Evolutionary conservation across 805 yeast genomes (phyloP).

Genomic region (Blastobotrys chiropterorum): DNA sequence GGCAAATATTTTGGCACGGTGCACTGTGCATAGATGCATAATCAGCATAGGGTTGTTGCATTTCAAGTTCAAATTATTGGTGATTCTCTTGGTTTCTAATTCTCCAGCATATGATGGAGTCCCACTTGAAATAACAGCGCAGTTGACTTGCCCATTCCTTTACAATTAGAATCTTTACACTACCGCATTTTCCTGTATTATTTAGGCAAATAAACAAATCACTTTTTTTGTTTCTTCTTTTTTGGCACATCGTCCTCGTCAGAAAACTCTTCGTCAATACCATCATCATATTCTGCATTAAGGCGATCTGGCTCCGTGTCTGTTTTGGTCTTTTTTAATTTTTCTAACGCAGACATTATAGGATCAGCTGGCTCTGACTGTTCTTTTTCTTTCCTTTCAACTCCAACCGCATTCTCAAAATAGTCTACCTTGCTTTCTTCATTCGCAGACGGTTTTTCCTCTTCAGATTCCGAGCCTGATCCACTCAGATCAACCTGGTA

Average conservation of each 20-base stretch:
- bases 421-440: background rate
- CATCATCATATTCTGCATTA: background rate
- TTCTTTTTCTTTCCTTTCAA: background rate
- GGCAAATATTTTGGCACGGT: too few species aligned
- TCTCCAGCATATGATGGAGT: too few species aligned
- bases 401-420: background rate
- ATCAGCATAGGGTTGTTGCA: too few species aligned
- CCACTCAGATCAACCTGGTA: background rate
- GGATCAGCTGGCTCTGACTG: background rate
- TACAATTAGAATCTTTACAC: too few species aligned
- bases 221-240: background rate
- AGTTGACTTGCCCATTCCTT: too few species aligned
- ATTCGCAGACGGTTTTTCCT: background rate
- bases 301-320: background rate
- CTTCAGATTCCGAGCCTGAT: background rate
- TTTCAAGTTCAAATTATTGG: too few species aligned
- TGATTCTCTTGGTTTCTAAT: too few species aligned
- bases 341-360: background rate
- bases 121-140: too few species aligned
- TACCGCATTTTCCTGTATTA: too few species aligned
- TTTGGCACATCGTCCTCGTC: background rate
- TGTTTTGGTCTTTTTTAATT: background rate
- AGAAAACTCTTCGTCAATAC: background rate
- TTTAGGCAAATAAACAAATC: too few species aligned
- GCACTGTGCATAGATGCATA: too few species aligned